Evolutionary conservation across 768 basidiomycete species (phyloP).

Genomic region (Kwoniella sp.): DNA sequence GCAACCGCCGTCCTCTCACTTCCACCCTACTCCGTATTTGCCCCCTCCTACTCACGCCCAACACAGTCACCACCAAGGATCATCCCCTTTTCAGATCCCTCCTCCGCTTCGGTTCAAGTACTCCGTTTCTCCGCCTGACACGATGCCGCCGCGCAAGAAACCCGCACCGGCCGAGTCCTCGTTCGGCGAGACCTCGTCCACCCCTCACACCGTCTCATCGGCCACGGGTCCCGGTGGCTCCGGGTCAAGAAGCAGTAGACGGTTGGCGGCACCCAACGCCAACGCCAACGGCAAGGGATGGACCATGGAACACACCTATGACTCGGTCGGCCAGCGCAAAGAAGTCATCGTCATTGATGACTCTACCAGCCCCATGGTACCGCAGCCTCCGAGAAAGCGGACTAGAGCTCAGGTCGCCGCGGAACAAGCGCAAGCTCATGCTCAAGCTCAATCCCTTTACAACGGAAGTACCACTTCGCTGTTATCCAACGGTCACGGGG

Average conservation of each 20-base stretch:
- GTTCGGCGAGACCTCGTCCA: slow-evolving; percentile 3
- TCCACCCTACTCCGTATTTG: background rate
- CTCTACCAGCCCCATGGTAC: slow-evolving; percentile 19
- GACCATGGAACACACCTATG: slow-evolving; percentile 43
- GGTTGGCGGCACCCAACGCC: slow-evolving; percentile 4
- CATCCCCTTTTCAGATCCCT: slow-evolving; percentile 31
- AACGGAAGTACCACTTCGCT: slow-evolving; percentile 13
- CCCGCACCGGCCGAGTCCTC: slow-evolving; percentile 7
- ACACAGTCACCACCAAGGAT: no score
- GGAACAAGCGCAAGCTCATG: slow-evolving; percentile 17
- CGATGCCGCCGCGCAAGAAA: slow-evolving; percentile 36
- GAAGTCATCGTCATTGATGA: slow-evolving; percentile 46
- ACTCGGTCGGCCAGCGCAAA: slow-evolving; percentile 35
- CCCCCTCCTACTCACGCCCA: no score
- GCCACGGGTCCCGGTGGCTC: slow-evolving; percentile 9
- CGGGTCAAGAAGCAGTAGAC: slow-evolving; percentile 1
- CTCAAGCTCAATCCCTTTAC: slow-evolving; percentile 11
- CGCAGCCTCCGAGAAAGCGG: slow-evolving; percentile 27
- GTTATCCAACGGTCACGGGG: slow-evolving; percentile 15
- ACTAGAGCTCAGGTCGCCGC: slow-evolving; percentile 35
- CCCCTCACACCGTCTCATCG: slow-evolving; percentile 8
- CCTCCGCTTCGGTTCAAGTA: slow-evolving; percentile 42
- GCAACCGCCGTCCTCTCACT: background rate
- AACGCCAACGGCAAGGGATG: slow-evolving; percentile 36
- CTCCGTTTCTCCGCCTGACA: slow-evolving; percentile 27